phyloP scores from a whole-genome alignment of 148 eudicot genomes.

The Nepenthes mirabilis region DNA sequence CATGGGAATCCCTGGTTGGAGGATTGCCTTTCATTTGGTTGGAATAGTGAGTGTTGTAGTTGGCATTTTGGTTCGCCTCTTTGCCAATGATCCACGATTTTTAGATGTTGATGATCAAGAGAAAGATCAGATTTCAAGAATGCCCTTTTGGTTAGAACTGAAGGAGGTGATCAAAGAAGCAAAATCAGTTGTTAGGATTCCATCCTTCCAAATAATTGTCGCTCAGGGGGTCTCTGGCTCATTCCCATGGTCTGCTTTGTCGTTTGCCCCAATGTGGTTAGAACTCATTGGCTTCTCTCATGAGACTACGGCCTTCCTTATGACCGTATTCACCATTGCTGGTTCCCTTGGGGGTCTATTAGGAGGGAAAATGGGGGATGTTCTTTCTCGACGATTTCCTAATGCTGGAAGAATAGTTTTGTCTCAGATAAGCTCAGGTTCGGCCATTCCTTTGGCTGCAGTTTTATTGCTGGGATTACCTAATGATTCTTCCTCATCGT shows the following conservation, averaged over 20 bases:
- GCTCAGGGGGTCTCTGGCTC: conserved; percentile 86
- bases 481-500: conserved; percentile 45
- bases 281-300: conserved; percentile 90
- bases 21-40: conserved; percentile 75
- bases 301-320: conserved; percentile 46
- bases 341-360: conserved; percentile 53
- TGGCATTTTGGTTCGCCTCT: conserved; percentile 61
- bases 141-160: conserved; percentile 32
- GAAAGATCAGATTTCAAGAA: conserved; percentile 9
- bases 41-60: conserved; percentile 58
- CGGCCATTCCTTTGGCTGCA: conserved; percentile 75
- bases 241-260: conserved; percentile 73
- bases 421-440: conserved; percentile 79
- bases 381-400: conserved; percentile 44
- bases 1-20: conserved; percentile 85
- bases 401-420: conserved; percentile 67
- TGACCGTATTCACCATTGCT: conserved; percentile 51
- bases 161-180: conserved; percentile 50
- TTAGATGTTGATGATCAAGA: conserved; percentile 9
- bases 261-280: conserved; percentile 85
- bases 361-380: conserved; percentile 84
- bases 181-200: conserved; percentile 50
- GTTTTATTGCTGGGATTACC: conserved; percentile 54
- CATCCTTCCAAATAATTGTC: conserved; percentile 67
- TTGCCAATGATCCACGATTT: conserved; percentile 64